Evolutionary conservation across 495 filamentous ascomycete species (phyloP).

Genomic region (Penicillium roqueforti): DNA sequence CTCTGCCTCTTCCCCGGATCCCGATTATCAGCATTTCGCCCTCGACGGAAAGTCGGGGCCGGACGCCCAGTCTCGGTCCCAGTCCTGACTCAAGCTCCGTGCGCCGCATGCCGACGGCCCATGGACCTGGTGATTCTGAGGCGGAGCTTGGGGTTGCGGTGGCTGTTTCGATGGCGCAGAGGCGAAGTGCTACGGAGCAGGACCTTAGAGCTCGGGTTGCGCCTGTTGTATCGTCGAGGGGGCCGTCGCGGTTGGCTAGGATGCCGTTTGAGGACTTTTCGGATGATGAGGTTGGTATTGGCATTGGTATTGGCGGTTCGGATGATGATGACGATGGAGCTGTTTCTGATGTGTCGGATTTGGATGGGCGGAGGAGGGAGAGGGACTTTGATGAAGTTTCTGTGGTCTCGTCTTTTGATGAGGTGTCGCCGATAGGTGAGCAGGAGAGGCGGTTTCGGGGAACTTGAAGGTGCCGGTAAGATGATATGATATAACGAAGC

Average conservation of each 20-base stretch:
- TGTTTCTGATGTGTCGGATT: conserved; percentile 30
- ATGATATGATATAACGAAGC: conserved; percentile 1
- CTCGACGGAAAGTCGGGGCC: not conserved
- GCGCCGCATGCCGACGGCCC: not conserved
- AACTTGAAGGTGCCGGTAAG: not conserved
- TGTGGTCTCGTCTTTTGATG: conserved; percentile 36
- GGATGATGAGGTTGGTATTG: conserved; percentile 23
- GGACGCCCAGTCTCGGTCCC: not conserved
- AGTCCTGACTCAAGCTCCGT: not conserved
- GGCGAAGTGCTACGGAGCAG: conserved; percentile 13
- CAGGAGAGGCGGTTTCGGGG: conserved; percentile 1
- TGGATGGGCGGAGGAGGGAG: conserved; percentile 16
- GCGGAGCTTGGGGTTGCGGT: conserved; percentile 14
- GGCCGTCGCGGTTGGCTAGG: conserved; percentile 7
- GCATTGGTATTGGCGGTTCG: not conserved
- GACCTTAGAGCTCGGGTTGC: conserved; percentile 7
- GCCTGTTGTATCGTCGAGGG: conserved; percentile 5
- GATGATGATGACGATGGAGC: conserved; percentile 20
- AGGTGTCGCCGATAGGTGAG: conserved; percentile 4
- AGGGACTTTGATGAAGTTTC: conserved; percentile 32
- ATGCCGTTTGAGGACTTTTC: conserved; percentile 26
- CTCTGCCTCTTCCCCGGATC: not conserved
- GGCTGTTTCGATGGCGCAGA: conserved; percentile 16
- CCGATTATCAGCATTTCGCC: conserved; percentile 12
- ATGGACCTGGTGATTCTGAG: not conserved